Conservation (phyloP, 176 grass and related monocot genomes). For the Avena insularis region DNA sequence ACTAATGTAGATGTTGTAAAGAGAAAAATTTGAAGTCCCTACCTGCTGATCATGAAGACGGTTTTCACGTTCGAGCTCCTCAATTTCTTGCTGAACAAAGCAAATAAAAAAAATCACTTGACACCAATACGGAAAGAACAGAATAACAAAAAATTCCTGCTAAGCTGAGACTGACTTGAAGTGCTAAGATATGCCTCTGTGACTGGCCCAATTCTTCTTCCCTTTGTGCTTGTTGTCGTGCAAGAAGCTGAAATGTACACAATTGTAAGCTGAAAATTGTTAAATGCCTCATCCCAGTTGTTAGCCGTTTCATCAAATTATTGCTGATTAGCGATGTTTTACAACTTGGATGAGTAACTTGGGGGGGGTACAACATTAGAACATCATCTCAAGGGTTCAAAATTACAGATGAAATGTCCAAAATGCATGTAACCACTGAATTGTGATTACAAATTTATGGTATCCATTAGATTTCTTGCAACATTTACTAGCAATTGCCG, state of each 20-base stretch:
- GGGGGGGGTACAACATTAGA: neutral
- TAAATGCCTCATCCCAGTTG: constrained; percentile 29
- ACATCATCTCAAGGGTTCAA: constrained; percentile 1
- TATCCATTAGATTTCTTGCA: constrained; percentile 35
- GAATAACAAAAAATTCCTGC: neutral
- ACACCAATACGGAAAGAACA: constrained; percentile 19
- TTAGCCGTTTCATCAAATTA: constrained; percentile 14
- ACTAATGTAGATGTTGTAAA: no score
- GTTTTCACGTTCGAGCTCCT: constrained; percentile 95
- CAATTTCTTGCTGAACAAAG: constrained; percentile 89
- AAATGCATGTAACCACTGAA: constrained; percentile 26
- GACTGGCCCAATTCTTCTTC: constrained; percentile 97
- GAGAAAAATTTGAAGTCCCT: constrained; percentile 12
- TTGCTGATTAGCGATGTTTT: constrained; percentile 12
- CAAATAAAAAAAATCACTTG: constrained; percentile 37
- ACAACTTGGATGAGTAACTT: constrained; percentile 15
- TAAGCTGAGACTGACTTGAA: constrained; percentile 79
- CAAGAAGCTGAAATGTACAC: constrained; percentile 76
- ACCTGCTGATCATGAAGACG: constrained; percentile 96
- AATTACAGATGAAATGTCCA: neutral
- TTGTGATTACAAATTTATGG: constrained; percentile 22
- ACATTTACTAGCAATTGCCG: constrained; percentile 18
- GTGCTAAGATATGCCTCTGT: constrained; percentile 92
- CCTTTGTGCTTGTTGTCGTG: constrained; percentile 91
- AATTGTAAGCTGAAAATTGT: constrained; percentile 41